Evolutionary conservation across 177 flowering plant genomes (phyloP), one percentile per base, ranked within the genome.

Genomic region (Telopea speciosissima): DNA sequence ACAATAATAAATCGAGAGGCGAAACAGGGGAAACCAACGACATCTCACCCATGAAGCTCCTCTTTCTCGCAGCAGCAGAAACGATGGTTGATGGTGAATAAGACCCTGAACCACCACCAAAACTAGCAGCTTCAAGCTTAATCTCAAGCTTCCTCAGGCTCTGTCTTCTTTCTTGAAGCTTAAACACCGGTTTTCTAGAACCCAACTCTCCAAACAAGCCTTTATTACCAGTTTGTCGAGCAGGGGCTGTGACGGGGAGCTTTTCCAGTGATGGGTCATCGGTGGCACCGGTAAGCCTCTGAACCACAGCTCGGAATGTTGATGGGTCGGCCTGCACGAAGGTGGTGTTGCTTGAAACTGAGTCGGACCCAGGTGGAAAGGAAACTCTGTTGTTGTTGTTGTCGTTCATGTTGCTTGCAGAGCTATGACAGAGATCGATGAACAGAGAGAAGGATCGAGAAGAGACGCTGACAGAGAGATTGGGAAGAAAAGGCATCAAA

Each of bases 251-350:
- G 70, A 80, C 59, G 11, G 87, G 87, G 61, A 78, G 84, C 75
- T 82, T 82, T 1, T 71, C 82, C 21, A 71, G 54, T 24, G 80
- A 65, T 12, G 79, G 70, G 70, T 79, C 80, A 1, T 78, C 80
- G 13, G 84, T 40, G 14, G 84, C 85, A 11, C 95, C 95, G 19
- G 92, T 88, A 8, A 87, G 90, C 45, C 83, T 78, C 65, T 88
- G 96, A 59, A 90, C 96, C 16, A 88, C 81, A 62, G 81, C 79
- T 8, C 89, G 80, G 82, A 90, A 90, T 25, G 74, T 86, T 31
- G 87, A 79, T 0, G 91, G 89, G 77, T 88, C 89, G 62, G 90
- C 91, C 71, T 90, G 91, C 73, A 90, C 89, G 72, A 85, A 88
- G 66, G 89, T 88, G 56, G 89, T 89, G 79, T 83, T 78, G 54